These are phyloP conservation scores for Metschnikowia proteae DNA, from an alignment of 805 yeast genomes.

Conservation along the genomic window DNA sequence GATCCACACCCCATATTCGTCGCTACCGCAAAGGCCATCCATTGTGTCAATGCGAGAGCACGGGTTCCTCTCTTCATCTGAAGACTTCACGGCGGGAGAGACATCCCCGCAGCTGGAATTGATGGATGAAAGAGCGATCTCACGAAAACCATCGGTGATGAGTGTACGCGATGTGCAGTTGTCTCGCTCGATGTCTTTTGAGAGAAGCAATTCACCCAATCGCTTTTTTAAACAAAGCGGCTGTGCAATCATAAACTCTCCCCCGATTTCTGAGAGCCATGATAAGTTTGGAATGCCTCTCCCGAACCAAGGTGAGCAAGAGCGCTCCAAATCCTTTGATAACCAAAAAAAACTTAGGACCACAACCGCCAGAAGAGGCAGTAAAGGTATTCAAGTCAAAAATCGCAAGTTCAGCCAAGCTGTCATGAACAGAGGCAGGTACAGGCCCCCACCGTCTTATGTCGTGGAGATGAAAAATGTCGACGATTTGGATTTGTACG, in stretches of 20 bases:
- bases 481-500: slow-evolving; percentile 42
- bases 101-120: slow-evolving; percentile 5
- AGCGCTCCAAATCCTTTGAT: slow-evolving; percentile 8
- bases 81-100: not conserved
- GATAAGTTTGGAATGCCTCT: too few species aligned
- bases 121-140: slow-evolving; percentile 2
- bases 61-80: slow-evolving; percentile 5
- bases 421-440: not conserved
- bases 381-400: slow-evolving; percentile 6
- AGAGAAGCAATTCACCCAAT: slow-evolving; percentile 7
- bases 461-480: slow-evolving; percentile 46
- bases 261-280: slow-evolving; percentile 5
- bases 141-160: slow-evolving; percentile 13
- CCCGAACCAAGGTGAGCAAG: slow-evolving; percentile 2
- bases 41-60: slow-evolving; percentile 9
- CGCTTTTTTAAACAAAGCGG: slow-evolving; percentile 2
- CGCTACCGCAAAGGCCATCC: slow-evolving; percentile 27
- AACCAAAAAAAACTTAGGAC: slow-evolving; percentile 3
- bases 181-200: slow-evolving; percentile 11
- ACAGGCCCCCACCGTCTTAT: slow-evolving; percentile 27
- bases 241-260: slow-evolving; percentile 6
- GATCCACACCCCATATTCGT: slow-evolving; percentile 45
- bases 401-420: slow-evolving; percentile 3
- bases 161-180: slow-evolving; percentile 11
- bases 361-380: slow-evolving; percentile 4